These are phyloP conservation scores for Fagopyrum esculentum DNA, from an alignment of 148 eudicot species.

Conservation along the genomic window DNA sequence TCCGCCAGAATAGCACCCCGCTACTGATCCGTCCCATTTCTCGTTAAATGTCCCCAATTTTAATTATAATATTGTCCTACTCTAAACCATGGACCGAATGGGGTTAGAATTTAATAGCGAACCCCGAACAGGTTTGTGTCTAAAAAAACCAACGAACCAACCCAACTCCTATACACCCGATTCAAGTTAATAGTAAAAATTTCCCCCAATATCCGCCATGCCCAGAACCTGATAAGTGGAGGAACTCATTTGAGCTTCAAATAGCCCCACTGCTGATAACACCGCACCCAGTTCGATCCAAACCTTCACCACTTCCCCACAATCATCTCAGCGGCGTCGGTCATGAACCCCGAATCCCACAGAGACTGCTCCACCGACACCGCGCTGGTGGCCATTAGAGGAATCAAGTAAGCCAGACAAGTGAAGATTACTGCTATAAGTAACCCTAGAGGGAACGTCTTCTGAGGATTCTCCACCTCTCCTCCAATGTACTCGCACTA, in stretches of 20 bases:
- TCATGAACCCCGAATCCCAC: conserved; percentile 52
- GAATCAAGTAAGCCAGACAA: conserved; percentile 46
- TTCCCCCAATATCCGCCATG: conserved; percentile 42
- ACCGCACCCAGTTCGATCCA: conserved; percentile 59
- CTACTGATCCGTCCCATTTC: no score
- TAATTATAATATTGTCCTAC: no score
- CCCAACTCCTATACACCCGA: no score
- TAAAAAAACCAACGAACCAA: no score
- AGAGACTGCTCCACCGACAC: conserved; percentile 38
- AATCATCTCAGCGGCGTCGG: conserved; percentile 42
- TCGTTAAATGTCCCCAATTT: no score
- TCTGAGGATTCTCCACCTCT: conserved; percentile 46
- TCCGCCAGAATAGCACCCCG: no score
- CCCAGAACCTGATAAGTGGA: conserved; percentile 45
- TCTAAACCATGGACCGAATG: no score
- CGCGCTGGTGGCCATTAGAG: conserved; percentile 53
- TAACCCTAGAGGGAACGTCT: conserved; percentile 11
- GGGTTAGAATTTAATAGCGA: no score
- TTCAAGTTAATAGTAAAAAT: no score
- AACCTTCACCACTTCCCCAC: conserved; percentile 52
- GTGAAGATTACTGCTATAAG: conserved; percentile 41
- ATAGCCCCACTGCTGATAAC: conserved; percentile 43
- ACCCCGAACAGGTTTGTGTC: no score
- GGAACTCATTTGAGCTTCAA: conserved; percentile 54
- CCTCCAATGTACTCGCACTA: conserved; percentile 48